Percentiles rank a stretch among this genome's conserved stretches.
Conservation (phyloP, 371 early-diverging fungal species). For the Sporodiniella umbellata region DNA sequence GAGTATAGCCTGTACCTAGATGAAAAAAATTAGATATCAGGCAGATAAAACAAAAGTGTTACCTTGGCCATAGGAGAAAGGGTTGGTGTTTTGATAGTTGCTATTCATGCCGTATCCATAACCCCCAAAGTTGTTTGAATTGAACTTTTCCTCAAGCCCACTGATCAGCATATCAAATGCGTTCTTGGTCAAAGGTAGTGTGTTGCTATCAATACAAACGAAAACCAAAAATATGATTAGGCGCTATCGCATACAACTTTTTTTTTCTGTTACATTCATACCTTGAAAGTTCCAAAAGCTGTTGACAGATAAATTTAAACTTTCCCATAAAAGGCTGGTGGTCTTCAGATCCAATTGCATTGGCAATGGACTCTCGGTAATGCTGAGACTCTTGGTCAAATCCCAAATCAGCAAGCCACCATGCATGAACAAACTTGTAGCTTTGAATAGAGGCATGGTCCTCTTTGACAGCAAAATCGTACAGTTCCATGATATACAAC, state of each 20-base stretch:
- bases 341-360: constrained; percentile 34
- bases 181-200: constrained; percentile 9
- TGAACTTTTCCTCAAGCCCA: constrained; percentile 5
- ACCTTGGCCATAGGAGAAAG: constrained; percentile 1
- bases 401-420: constrained; percentile 79
- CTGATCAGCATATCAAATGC: constrained; percentile 15
- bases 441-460: constrained; percentile 64
- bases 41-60: not conserved
- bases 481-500: constrained; percentile 77
- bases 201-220: constrained; percentile 3
- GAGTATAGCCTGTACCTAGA: constrained; percentile 11
- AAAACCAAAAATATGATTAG: not conserved
- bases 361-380: constrained; percentile 73
- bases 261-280: not conserved
- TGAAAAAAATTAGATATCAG: not conserved
- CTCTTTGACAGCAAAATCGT: constrained; percentile 66
- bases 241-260: not conserved
- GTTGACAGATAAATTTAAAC: not conserved
- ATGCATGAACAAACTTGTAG: constrained; percentile 80
- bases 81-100: not conserved
- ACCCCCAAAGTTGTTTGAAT: not conserved
- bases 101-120: constrained; percentile 3
- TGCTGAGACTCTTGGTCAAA: constrained; percentile 63
- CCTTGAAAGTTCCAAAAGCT: not conserved
- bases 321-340: not conserved